phyloP scores from a whole-genome alignment of 805 yeast species.

The Ogataea pilisensis region DNA sequence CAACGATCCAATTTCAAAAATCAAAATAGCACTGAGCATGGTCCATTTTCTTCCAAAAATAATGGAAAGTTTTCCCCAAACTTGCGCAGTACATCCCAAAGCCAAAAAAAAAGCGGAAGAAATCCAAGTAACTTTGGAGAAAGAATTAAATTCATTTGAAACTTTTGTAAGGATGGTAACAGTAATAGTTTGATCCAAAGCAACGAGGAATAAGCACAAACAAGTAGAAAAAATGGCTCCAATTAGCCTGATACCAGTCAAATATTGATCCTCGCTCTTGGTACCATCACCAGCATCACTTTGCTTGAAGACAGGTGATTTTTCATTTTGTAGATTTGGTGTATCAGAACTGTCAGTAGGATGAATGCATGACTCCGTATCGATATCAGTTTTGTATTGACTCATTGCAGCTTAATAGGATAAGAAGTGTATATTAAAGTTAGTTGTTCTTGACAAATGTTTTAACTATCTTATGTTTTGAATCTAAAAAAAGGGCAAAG shows the following conservation, averaged over 20 bases:
- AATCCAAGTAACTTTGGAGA: constrained; percentile 56
- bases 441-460: too few relatives aligned
- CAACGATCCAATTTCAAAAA: constrained; percentile 62
- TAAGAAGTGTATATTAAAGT: too few relatives aligned
- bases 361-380: too few relatives aligned
- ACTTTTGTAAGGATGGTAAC: constrained; percentile 47
- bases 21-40: constrained; percentile 41
- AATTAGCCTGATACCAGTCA: constrained; percentile 19
- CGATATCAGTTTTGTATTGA: too few relatives aligned
- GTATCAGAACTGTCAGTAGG: too few relatives aligned
- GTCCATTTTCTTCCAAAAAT: constrained; percentile 54
- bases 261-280: constrained; percentile 24
- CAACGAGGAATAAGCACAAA: constrained; percentile 27
- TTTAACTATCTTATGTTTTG: too few relatives aligned
- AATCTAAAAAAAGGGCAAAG: too few relatives aligned
- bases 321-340: too few relatives aligned
- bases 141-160: constrained; percentile 45
- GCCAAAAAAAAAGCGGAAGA: constrained; percentile 52
- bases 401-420: too few relatives aligned
- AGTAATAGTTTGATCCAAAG: constrained; percentile 59
- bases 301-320: constrained; percentile 24
- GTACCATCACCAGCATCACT: constrained; percentile 40
- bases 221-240: constrained; percentile 13
- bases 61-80: constrained; percentile 57
- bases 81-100: constrained; percentile 46